Percentiles rank a stretch among this genome's conserved stretches.
Evolutionary conservation across 2,329 filamentous ascomycete genomes (phyloP).

Genomic region (Pestalotiopsis sp.): DNA sequence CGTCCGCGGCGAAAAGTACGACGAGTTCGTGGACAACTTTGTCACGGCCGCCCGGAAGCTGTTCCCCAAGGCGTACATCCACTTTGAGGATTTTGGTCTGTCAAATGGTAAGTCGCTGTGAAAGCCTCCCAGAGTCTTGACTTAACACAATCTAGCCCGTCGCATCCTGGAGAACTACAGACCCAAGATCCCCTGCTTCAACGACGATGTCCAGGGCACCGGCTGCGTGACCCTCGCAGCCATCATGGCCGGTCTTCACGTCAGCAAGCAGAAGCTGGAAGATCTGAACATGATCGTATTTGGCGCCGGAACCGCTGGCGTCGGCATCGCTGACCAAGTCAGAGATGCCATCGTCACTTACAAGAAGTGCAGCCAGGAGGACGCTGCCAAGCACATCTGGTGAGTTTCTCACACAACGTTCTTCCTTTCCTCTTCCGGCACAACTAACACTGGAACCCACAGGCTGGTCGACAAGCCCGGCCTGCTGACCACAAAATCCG

Average conservation of each 20-base stretch:
- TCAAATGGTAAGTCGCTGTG: conserved; percentile 56
- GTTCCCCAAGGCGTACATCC: conserved; percentile 81
- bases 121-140: not conserved
- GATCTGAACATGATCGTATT: conserved; percentile 77
- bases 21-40: conserved; percentile 76
- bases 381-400: conserved; percentile 82
- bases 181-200: conserved; percentile 79
- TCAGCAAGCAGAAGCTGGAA: conserved; percentile 65
- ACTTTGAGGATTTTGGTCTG: conserved; percentile 89
- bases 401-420: conserved; percentile 35
- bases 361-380: conserved; percentile 66
- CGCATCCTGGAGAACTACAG: conserved; percentile 78
- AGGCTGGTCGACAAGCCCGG: conserved; percentile 85
- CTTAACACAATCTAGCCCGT: conserved; percentile 49
- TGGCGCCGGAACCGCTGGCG: conserved; percentile 80
- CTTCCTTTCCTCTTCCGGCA: not conserved
- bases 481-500: conserved; percentile 66
- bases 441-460: not conserved
- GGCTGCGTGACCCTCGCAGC: conserved; percentile 86
- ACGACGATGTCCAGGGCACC: conserved; percentile 89
- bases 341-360: conserved; percentile 77
- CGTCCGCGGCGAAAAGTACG: conserved; percentile 72
- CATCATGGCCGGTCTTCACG: conserved; percentile 74
- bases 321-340: conserved; percentile 85
- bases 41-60: conserved; percentile 67